Evolutionary conservation across 176 grass and related monocot genomes (phyloP).

Genomic region (Avena insularis): DNA sequence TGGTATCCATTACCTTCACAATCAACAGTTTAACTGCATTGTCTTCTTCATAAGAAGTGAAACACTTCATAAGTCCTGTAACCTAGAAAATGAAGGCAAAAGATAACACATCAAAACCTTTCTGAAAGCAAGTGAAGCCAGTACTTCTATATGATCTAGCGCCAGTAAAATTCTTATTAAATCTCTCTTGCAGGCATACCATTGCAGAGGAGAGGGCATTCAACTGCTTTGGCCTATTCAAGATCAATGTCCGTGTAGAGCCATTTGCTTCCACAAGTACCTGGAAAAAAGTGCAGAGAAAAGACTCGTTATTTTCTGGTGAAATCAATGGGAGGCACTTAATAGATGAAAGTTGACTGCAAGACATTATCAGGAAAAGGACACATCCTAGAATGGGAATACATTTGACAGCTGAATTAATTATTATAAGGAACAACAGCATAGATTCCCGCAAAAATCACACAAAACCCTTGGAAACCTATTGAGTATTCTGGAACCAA

Average conservation of each 20-base stretch:
- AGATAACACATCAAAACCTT: neutral
- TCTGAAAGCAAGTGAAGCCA: slow-evolving; percentile 16
- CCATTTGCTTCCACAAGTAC: slow-evolving; percentile 84
- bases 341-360: neutral
- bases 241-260: slow-evolving; percentile 67
- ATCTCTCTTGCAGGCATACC: slow-evolving; percentile 48
- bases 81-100: slow-evolving; percentile 58
- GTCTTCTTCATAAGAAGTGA: slow-evolving; percentile 73
- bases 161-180: neutral
- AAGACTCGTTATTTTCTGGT: slow-evolving; percentile 10
- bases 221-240: slow-evolving; percentile 89
- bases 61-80: slow-evolving; percentile 64
- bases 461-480: neutral
- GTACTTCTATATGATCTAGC: slow-evolving; percentile 10
- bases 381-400: neutral
- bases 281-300: slow-evolving; percentile 42
- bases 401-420: neutral
- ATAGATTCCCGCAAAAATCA: neutral
- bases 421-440: neutral
- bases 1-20: slow-evolving; percentile 64
- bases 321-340: neutral
- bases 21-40: slow-evolving; percentile 76
- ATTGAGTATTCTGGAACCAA: slow-evolving; percentile 1
- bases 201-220: slow-evolving; percentile 84
- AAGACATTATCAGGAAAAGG: neutral